A percentile compares a stretch with the other conserved stretches of the same genome.
Evolutionary conservation across 2,329 filamentous ascomycete genomes (phyloP).

Genomic region (Lecanicillium sp.): DNA sequence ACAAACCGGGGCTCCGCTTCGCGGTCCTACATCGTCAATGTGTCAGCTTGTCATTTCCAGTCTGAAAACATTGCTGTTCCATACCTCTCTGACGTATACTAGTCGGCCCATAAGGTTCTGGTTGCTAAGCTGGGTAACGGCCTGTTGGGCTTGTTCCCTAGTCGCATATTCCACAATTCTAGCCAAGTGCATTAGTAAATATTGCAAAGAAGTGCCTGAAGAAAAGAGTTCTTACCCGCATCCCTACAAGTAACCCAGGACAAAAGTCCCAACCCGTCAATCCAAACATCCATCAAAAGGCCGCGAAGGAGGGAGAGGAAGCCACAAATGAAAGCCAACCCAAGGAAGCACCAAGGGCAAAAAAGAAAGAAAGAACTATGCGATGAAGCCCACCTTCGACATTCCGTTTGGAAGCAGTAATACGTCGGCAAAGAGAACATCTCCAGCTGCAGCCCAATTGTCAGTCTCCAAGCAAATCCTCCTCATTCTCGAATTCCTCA

Average conservation of each 20-base stretch:
- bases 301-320: slow-evolving; percentile 54
- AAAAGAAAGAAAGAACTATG: slow-evolving; percentile 53
- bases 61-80: neutral
- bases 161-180: slow-evolving; percentile 99
- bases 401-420: slow-evolving; percentile 99
- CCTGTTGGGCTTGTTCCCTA: slow-evolving; percentile 96
- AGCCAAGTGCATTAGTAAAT: slow-evolving; percentile 20
- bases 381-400: slow-evolving; percentile 99
- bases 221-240: slow-evolving; percentile 73
- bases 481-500: slow-evolving; percentile 41
- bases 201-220: slow-evolving; percentile 5
- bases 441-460: slow-evolving; percentile 64
- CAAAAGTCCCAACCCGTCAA: slow-evolving; percentile 97
- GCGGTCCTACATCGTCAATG: slow-evolving; percentile 61
- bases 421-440: slow-evolving; percentile 99
- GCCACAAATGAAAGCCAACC: slow-evolving; percentile 73
- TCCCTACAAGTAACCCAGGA: slow-evolving; percentile 92
- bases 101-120: slow-evolving; percentile 98
- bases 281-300: slow-evolving; percentile 81
- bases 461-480: slow-evolving; percentile 27
- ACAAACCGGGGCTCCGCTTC: slow-evolving; percentile 97
- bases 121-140: slow-evolving; percentile 96
- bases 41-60: slow-evolving; percentile 5
- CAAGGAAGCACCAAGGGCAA: neutral
- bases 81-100: slow-evolving; percentile 95